Evolutionary conservation across 2,329 filamentous ascomycete species (phyloP).

Genomic region (Diaporthe caulivora): DNA sequence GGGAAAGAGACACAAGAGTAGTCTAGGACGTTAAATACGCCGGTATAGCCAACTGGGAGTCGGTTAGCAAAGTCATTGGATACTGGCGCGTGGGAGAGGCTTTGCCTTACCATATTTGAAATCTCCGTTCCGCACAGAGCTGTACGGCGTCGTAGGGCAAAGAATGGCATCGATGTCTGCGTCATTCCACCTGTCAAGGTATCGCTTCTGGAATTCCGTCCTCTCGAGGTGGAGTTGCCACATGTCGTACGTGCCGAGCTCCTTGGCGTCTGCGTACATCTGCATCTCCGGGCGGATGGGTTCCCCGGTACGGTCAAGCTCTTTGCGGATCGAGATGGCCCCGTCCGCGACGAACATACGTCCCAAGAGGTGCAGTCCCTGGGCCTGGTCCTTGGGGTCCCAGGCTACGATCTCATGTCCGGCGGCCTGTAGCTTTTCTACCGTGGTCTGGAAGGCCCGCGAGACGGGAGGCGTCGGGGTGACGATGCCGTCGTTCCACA

Average conservation of each 20-base stretch:
- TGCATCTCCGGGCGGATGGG: constrained; percentile 56
- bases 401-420: constrained; percentile 67
- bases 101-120: constrained; percentile 56
- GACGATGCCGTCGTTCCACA: constrained; percentile 75
- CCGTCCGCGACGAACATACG: constrained; percentile 65
- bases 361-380: constrained; percentile 53
- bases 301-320: constrained; percentile 57
- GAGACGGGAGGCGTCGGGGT: constrained; percentile 74
- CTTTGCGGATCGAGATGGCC: constrained; percentile 53
- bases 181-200: constrained; percentile 55
- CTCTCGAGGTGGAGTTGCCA: constrained; percentile 62
- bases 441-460: constrained; percentile 64
- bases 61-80: neutral
- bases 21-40: constrained; percentile 63
- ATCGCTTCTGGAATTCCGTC: constrained; percentile 58
- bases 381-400: constrained; percentile 57
- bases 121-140: constrained; percentile 55
- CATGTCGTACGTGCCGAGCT: constrained; percentile 58
- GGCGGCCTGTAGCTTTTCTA: constrained; percentile 55
- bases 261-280: constrained; percentile 48
- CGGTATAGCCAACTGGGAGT: constrained; percentile 58
- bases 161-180: constrained; percentile 71
- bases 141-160: constrained; percentile 65
- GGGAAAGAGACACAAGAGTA: constrained; percentile 62
- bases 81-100: neutral